phyloP scores from a whole-genome alignment of 257 asterid genomes.

The Buddleja alternifolia region DNA sequence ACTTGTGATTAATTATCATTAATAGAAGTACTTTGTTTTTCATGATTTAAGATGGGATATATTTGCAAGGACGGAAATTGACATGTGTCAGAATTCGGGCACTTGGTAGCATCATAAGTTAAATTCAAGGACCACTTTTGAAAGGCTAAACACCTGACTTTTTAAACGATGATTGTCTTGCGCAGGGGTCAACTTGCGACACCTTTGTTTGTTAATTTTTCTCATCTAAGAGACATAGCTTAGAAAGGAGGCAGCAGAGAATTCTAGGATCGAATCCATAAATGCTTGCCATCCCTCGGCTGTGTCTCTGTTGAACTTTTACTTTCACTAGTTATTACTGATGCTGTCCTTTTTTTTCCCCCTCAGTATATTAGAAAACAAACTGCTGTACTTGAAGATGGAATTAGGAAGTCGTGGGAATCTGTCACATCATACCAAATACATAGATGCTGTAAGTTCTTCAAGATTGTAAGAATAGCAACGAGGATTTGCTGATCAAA shows the following conservation, averaged over 20 bases:
- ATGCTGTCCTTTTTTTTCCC: conserved; percentile 22
- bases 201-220: conserved; percentile 12
- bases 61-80: background rate
- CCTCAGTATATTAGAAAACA: conserved; percentile 91
- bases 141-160: conserved; percentile 14
- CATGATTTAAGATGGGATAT: conserved; percentile 11
- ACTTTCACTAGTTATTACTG: conserved; percentile 24
- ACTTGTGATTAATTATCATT: conserved; percentile 7
- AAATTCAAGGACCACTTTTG: background rate
- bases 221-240: conserved; percentile 12
- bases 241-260: background rate
- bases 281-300: background rate
- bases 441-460: conserved; percentile 61
- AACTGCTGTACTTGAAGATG: conserved; percentile 68
- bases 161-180: conserved; percentile 1
- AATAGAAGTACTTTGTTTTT: background rate
- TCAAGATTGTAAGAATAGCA: conserved; percentile 24
- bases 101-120: conserved; percentile 1
- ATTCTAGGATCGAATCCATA: conserved; percentile 15
- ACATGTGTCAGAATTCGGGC: conserved; percentile 16
- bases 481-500: conserved; percentile 6
- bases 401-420: conserved; percentile 84
- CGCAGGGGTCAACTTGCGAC: conserved; percentile 11
- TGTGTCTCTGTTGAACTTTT: background rate
- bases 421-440: conserved; percentile 48